Base-by-base conservation (phyloP, 257 asterid genomes). In the Primulina tabacum region DNA sequence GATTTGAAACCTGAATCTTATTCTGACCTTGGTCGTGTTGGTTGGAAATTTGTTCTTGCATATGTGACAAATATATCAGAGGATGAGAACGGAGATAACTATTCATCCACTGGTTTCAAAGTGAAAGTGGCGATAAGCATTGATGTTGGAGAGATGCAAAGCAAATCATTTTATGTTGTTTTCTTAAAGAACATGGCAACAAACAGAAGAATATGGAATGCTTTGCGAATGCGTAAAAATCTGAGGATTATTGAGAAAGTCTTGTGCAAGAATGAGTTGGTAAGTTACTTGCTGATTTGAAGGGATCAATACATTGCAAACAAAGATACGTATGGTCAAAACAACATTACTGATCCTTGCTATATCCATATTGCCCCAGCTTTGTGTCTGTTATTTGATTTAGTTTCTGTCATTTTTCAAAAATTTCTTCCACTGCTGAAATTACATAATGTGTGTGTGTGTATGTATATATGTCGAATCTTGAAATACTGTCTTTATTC, bases 131-230 rank as follows among this genome's bases (percentile, higher is more conserved):
- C 72, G 7, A 18, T 16, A 7, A 10, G 47, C 5, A 53, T 77
- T 6, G 86, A 64, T 2, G 11, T 16, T 21, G 74, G 20, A 28
- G 72, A 29, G 72, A 33, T 60, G 1, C 18, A 40, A 47, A 16
- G 20, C 4, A 55, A 55, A 34, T 61, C 76, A 21, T 40, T 78
- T 4, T 81, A 72, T 43, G 81, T 85, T 20, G 77, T 85, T 80
- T 84, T 30, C 76, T 61, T 89, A 79, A 62, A 24, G 26, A 87
- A 87, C 59, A 26, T 81, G 6, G 62, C 76, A 1, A 56, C 87
- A 0, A 61, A 81, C 7, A 75, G 71, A 66, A 75, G 88, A 40
- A 78, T 87, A 37, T 87, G 96, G 96, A 76, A 74, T 26, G 80
- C 80, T 0, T 20, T 87, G 68, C 32, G 29, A 37, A 78, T 71